Evolutionary conservation across 352 stramenopile species (phyloP).

Genomic region (Globisporangium echinulatum): DNA sequence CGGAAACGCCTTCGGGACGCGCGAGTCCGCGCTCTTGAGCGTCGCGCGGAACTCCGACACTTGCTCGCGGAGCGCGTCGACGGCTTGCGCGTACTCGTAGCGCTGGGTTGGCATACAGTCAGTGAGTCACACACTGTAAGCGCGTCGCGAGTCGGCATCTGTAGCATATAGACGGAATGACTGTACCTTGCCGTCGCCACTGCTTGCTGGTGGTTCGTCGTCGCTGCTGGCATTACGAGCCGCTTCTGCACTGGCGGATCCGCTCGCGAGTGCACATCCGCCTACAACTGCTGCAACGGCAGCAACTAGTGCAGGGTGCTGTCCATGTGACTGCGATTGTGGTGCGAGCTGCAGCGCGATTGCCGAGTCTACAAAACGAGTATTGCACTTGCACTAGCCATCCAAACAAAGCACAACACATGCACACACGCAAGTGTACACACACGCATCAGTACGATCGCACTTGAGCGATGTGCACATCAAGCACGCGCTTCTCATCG

Average conservation of each 20-base stretch:
- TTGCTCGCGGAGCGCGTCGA: slow-evolving; percentile 63
- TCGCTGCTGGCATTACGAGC: not conserved
- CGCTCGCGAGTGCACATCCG: not conserved
- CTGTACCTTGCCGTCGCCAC: not conserved
- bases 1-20: slow-evolving; percentile 67
- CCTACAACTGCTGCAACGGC: not conserved
- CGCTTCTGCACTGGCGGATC: not conserved
- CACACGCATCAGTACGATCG: not conserved
- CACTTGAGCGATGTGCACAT: not conserved
- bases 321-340: not conserved
- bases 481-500: not conserved
- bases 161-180: not conserved
- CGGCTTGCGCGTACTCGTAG: slow-evolving; percentile 53
- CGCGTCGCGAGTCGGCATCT: not conserved
- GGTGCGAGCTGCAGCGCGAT: not conserved
- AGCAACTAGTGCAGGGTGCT: not conserved
- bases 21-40: slow-evolving; percentile 65
- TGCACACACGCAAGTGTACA: not conserved
- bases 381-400: too few relatives aligned
- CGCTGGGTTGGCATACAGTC: slow-evolving; percentile 24
- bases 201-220: not conserved
- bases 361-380: not conserved
- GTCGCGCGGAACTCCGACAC: slow-evolving; percentile 73
- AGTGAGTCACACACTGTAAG: slow-evolving; percentile 1
- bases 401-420: not conserved